phyloP scores from a whole-genome alignment of 2,329 filamentous ascomycete genomes.

The Lasiodiplodia citricola region DNA sequence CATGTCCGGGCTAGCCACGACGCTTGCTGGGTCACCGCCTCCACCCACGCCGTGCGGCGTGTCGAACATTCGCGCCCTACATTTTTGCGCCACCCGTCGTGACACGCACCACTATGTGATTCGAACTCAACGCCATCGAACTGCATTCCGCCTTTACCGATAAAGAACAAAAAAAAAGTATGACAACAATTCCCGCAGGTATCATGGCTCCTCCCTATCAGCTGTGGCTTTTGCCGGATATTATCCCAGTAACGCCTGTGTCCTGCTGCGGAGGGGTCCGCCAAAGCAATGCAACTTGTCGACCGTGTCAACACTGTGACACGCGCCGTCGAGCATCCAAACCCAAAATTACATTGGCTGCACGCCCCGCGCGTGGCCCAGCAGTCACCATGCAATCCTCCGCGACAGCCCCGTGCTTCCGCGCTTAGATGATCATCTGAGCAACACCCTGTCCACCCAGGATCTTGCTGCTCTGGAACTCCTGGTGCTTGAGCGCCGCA shows the following conservation, averaged over 20 bases:
- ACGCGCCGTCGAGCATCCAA: slow-evolving; percentile 18
- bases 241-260: slow-evolving; percentile 20
- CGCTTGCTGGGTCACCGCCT: slow-evolving; percentile 13
- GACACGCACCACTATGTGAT: slow-evolving; percentile 17
- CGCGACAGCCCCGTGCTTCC: background rate
- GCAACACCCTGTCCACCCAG: slow-evolving; percentile 91
- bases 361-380: background rate
- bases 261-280: slow-evolving; percentile 8
- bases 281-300: slow-evolving; percentile 9
- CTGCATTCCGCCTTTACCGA: slow-evolving; percentile 14
- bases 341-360: slow-evolving; percentile 11
- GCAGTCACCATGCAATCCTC: background rate
- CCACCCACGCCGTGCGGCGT: slow-evolving; percentile 10
- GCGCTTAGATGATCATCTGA: slow-evolving; percentile 88
- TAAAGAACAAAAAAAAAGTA: slow-evolving; percentile 8
- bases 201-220: slow-evolving; percentile 14
- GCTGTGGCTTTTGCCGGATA: slow-evolving; percentile 22
- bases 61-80: background rate
- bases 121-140: slow-evolving; percentile 12
- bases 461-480: slow-evolving; percentile 92
- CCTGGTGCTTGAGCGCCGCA: slow-evolving; percentile 81
- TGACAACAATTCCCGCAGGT: slow-evolving; percentile 15
- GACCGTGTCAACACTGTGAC: slow-evolving; percentile 1
- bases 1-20: slow-evolving; percentile 14
- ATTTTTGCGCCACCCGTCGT: background rate